Conservation (phyloP, 768 basidiomycete species). For the Butyriboletus loyo region DNA sequence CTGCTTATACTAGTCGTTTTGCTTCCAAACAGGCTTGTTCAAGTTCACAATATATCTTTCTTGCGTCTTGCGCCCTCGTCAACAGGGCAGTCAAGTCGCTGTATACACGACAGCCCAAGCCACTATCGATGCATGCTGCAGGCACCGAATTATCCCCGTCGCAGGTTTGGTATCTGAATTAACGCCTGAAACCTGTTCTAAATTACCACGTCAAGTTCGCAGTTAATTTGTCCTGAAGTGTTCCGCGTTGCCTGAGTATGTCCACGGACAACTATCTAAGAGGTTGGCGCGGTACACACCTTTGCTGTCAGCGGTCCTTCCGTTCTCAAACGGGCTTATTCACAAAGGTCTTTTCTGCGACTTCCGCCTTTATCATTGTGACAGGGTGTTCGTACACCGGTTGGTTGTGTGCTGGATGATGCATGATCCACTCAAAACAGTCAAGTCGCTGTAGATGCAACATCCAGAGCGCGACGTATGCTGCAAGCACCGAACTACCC, state of each 20-base stretch:
- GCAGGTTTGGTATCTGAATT: not conserved
- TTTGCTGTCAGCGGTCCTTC: too few relatives aligned
- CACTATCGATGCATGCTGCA: not conserved
- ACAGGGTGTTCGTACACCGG: too few relatives aligned
- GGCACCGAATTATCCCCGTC: not conserved
- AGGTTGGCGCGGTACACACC: too few relatives aligned
- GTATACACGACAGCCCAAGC: not conserved
- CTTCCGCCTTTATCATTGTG: too few relatives aligned
- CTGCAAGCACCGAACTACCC: too few relatives aligned
- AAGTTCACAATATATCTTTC: slow-evolving; percentile 91
- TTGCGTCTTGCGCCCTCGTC: slow-evolving; percentile 78
- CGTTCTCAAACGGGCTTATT: too few relatives aligned
- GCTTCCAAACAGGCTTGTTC: slow-evolving; percentile 75
- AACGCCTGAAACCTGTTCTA: not conserved
- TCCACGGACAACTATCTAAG: not conserved
- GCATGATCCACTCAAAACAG: too few relatives aligned
- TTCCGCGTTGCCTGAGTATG: not conserved
- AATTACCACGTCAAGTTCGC: not conserved
- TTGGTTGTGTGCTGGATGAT: too few relatives aligned
- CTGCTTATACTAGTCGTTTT: slow-evolving; percentile 81
- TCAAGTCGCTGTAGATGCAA: too few relatives aligned
- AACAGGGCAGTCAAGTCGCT: slow-evolving; percentile 47
- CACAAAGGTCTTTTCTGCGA: too few relatives aligned
- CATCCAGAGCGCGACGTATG: too few relatives aligned
- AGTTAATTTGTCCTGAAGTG: not conserved